Percentiles rank a stretch among this genome's conserved stretches.
Evolutionary conservation across 2,329 filamentous ascomycete genomes (phyloP).

Genomic region (Colletotrichum siamense): DNA sequence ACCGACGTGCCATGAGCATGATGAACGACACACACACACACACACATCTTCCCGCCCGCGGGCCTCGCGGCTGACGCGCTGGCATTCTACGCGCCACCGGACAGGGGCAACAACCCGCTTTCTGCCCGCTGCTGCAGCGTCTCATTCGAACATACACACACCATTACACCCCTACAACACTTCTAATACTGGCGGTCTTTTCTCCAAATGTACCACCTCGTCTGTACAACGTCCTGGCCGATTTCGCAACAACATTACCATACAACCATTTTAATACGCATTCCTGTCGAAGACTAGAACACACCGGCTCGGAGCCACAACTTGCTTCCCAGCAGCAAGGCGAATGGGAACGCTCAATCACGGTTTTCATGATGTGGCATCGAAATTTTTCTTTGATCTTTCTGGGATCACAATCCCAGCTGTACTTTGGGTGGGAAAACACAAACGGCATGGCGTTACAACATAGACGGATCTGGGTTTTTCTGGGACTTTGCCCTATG

Average conservation of each 20-base stretch:
- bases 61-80: slow-evolving; percentile 22
- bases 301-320: slow-evolving; percentile 40
- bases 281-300: slow-evolving; percentile 38
- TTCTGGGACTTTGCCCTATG: slow-evolving; percentile 5
- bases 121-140: background rate
- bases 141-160: slow-evolving; percentile 9
- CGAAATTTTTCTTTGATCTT: slow-evolving; percentile 18
- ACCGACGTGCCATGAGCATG: slow-evolving; percentile 1
- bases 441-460: slow-evolving; percentile 20
- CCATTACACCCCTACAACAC: slow-evolving; percentile 2
- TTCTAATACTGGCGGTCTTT: slow-evolving; percentile 17
- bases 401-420: slow-evolving; percentile 8
- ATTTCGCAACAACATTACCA: slow-evolving; percentile 22
- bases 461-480: slow-evolving; percentile 18
- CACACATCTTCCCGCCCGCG: background rate
- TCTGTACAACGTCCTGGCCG: slow-evolving; percentile 18
- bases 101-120: slow-evolving; percentile 15
- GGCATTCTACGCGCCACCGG: slow-evolving; percentile 18
- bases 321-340: slow-evolving; percentile 43
- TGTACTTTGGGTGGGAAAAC: background rate
- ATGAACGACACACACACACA: background rate
- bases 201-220: slow-evolving; percentile 13
- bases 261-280: slow-evolving; percentile 38
- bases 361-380: slow-evolving; percentile 25
- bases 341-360: slow-evolving; percentile 18